Percentiles rank a stretch among this genome's conserved stretches.
Evolutionary conservation across 2,329 filamentous ascomycete genomes (phyloP).

Genomic region (Oidium heveae): DNA sequence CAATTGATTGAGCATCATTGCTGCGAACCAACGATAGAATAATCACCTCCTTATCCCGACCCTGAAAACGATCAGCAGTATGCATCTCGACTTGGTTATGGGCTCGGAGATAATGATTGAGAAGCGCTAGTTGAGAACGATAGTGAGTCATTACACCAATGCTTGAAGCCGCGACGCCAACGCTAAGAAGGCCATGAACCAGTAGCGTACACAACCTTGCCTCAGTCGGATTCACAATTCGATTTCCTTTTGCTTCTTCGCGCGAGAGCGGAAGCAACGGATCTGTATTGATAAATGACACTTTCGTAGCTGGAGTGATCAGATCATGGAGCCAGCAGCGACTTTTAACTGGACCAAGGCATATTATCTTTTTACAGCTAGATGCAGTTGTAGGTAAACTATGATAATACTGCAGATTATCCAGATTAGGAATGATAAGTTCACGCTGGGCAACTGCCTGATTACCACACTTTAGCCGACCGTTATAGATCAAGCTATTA

Average conservation of each 20-base stretch:
- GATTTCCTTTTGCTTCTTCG: constrained; percentile 56
- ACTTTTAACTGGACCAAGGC: constrained; percentile 19
- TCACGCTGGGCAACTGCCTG: constrained; percentile 43
- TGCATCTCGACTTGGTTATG: constrained; percentile 62
- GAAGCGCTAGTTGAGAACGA: constrained; percentile 64
- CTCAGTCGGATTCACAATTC: constrained; percentile 74
- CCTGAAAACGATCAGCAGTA: constrained; percentile 91
- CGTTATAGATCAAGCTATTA: constrained; percentile 83
- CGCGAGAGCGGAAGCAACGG: constrained; percentile 33
- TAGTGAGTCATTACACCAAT: constrained; percentile 97
- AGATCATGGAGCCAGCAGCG: constrained; percentile 57
- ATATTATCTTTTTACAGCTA: constrained; percentile 25
- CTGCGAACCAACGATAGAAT: constrained; percentile 70
- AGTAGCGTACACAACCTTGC: constrained; percentile 54
- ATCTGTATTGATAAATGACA: constrained; percentile 80
- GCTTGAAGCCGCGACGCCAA: constrained; percentile 47
- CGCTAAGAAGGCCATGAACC: constrained; percentile 50
- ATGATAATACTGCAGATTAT: constrained; percentile 33
- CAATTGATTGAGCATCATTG: constrained; percentile 63
- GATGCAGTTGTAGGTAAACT: constrained; percentile 21
- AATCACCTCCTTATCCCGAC: constrained; percentile 81
- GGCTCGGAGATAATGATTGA: constrained; percentile 45
- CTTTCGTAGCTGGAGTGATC: constrained; percentile 43
- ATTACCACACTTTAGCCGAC: constrained; percentile 70
- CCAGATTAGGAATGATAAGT: constrained; percentile 41